These are phyloP conservation scores for Penicillium arizonense DNA, from an alignment of 495 filamentous ascomycete genomes.

Conservation along the genomic window DNA sequence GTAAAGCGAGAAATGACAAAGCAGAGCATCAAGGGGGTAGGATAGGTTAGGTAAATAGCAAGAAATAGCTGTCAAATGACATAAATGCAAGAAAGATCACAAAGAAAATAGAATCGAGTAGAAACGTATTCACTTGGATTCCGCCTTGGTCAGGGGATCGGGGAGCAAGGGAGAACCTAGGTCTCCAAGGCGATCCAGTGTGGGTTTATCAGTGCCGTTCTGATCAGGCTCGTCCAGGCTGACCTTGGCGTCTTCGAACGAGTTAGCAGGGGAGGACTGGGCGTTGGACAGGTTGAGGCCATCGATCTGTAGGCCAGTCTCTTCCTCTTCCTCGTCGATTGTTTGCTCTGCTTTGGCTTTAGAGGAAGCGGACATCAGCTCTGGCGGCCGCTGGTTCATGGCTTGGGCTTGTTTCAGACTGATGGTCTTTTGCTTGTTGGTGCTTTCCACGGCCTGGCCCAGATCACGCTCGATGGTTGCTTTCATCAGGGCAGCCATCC, in stretches of 20 bases:
- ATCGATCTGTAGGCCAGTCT: slow-evolving; percentile 33
- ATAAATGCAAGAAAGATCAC: slow-evolving; percentile 2
- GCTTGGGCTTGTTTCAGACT: slow-evolving; percentile 78
- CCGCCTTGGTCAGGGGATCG: slow-evolving; percentile 23
- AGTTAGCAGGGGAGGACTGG: slow-evolving; percentile 14
- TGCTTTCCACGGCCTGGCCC: slow-evolving; percentile 70
- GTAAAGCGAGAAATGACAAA: background rate
- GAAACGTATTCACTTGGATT: slow-evolving; percentile 17
- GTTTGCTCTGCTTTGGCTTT: slow-evolving; percentile 13
- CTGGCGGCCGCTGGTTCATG: slow-evolving; percentile 84
- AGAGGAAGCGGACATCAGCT: slow-evolving; percentile 60
- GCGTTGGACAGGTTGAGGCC: slow-evolving; percentile 32
- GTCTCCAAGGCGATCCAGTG: slow-evolving; percentile 26
- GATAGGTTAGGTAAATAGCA: slow-evolving; percentile 4
- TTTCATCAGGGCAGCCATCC: slow-evolving; percentile 99
- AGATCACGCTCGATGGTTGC: slow-evolving; percentile 97
- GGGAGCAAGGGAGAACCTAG: slow-evolving; percentile 28
- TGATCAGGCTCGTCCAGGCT: slow-evolving; percentile 13
- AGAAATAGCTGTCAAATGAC: slow-evolving; percentile 11
- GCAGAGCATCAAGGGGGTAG: slow-evolving; percentile 14
- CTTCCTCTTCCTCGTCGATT: slow-evolving; percentile 27
- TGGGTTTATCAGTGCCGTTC: background rate
- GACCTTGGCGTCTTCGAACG: slow-evolving; percentile 16
- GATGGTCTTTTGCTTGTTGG: slow-evolving; percentile 95
- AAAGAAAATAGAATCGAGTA: slow-evolving; percentile 4